Percentiles rank a stretch among this genome's conserved stretches.
Evolutionary conservation across 257 asterid species (phyloP).

Genomic region (Thymus mandschuricus): DNA sequence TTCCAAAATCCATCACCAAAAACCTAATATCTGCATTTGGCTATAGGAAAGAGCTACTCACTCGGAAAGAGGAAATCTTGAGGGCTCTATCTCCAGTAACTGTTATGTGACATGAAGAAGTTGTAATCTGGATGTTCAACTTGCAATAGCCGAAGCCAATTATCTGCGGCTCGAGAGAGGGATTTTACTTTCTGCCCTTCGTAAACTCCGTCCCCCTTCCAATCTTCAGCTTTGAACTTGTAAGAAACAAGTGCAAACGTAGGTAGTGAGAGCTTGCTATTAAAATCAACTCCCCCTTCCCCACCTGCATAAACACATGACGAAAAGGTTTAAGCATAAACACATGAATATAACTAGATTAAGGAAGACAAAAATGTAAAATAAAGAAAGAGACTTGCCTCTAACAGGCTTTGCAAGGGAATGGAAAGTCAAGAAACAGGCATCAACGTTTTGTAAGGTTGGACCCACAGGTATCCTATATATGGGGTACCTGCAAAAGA

Average conservation of each 20-base stretch:
- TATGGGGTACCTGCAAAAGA: constrained; percentile 79
- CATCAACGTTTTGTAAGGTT: constrained; percentile 85
- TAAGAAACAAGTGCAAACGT: constrained; percentile 81
- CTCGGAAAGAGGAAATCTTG: constrained; percentile 2
- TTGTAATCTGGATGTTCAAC: constrained; percentile 77
- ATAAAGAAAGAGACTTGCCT: constrained; percentile 44
- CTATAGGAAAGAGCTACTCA: constrained; percentile 16
- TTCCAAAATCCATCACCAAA: constrained; percentile 16
- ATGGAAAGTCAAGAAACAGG: constrained; percentile 90
- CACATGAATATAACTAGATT: background rate
- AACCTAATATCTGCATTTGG: constrained; percentile 26
- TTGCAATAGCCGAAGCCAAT: constrained; percentile 73
- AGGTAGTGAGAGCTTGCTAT: constrained; percentile 58
- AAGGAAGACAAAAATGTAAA: background rate
- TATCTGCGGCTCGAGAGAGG: constrained; percentile 67
- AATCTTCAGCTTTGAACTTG: constrained; percentile 69
- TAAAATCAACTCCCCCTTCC: constrained; percentile 40
- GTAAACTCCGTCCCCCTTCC: constrained; percentile 48
- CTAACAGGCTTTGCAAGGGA: constrained; percentile 67
- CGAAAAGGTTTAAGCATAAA: constrained; percentile 12
- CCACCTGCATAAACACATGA: constrained; percentile 34
- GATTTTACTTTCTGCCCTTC: constrained; percentile 63
- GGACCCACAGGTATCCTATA: constrained; percentile 94
- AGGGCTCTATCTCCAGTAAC: constrained; percentile 44
- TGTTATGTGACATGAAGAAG: constrained; percentile 62